A percentile compares a stretch with the other conserved stretches of the same genome.
These are phyloP conservation scores for Juncus inflexus DNA, from an alignment of 176 grass and related monocot species.

Conservation along the genomic window DNA sequence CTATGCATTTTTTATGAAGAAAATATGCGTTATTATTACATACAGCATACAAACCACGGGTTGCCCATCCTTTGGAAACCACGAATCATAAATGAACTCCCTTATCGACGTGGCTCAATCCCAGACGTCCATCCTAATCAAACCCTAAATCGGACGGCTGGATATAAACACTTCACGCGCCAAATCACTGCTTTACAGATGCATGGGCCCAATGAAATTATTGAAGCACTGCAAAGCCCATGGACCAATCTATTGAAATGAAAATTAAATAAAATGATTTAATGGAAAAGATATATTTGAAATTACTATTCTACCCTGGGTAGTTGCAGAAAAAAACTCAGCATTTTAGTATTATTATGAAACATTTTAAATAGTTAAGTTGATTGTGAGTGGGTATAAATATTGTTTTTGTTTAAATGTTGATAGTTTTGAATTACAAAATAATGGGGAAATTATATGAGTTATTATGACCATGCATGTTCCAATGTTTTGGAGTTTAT, in stretches of 20 bases:
- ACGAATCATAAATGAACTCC: too few relatives aligned
- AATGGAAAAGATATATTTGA: not conserved
- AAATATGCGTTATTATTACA: not conserved
- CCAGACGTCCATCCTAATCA: not conserved
- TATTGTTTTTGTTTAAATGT: too few relatives aligned
- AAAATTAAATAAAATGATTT: not conserved
- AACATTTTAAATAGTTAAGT: too few relatives aligned
- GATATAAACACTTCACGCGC: conserved; percentile 6
- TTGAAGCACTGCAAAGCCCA: not conserved
- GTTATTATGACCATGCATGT: too few relatives aligned
- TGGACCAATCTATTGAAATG: not conserved
- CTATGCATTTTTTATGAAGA: conserved; percentile 10
- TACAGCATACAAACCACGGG: not conserved
- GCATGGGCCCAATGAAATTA: not conserved
- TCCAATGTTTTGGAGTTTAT: too few relatives aligned
- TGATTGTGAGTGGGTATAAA: too few relatives aligned
- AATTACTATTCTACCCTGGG: conserved; percentile 14
- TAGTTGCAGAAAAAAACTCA: too few relatives aligned
- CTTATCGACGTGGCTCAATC: not conserved
- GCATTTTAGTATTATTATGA: too few relatives aligned
- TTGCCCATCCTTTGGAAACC: too few relatives aligned
- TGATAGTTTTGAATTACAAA: too few relatives aligned
- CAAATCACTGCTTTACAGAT: conserved; percentile 14
- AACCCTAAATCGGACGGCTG: conserved; percentile 19
- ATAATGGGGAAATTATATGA: too few relatives aligned